phyloP scores from a whole-genome alignment of 768 basidiomycete genomes.

The Boletus rex-veris region DNA sequence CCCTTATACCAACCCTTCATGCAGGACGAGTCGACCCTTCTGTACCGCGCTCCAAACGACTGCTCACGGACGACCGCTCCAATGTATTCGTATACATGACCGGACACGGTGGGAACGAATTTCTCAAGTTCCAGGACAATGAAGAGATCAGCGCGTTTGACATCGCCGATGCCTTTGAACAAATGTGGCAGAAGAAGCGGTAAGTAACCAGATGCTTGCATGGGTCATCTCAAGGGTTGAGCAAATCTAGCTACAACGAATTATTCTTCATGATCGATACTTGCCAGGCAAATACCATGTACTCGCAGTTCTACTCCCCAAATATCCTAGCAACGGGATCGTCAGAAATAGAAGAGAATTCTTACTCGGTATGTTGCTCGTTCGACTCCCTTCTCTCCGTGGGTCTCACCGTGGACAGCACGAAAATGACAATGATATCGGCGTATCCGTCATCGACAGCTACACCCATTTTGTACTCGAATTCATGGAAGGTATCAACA shows the following conservation, averaged over 20 bases:
- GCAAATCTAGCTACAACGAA: constrained; percentile 72
- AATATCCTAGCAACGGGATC: constrained; percentile 92
- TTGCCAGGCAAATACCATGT: constrained; percentile 96
- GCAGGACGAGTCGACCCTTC: constrained; percentile 81
- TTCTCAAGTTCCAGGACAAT: constrained; percentile 98
- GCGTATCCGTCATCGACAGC: constrained; percentile 92
- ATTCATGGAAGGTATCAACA: constrained; percentile 90
- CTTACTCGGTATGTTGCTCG: constrained; percentile 74
- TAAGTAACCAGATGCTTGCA: constrained; percentile 27
- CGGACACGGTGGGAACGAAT: constrained; percentile 97
- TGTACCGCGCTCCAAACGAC: constrained; percentile 86
- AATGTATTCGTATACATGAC: constrained; percentile 99
- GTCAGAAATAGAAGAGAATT: constrained; percentile 79
- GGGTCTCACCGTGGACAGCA: constrained; percentile 48
- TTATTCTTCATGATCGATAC: constrained; percentile 98
- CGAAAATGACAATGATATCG: constrained; percentile 90
- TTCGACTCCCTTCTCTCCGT: background rate
- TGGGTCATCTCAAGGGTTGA: background rate
- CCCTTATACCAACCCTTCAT: background rate
- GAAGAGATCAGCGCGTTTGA: constrained; percentile 97
- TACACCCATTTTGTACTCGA: constrained; percentile 91
- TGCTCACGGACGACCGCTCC: constrained; percentile 84
- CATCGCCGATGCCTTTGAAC: constrained; percentile 96
- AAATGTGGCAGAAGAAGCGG: constrained; percentile 98
- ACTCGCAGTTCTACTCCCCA: constrained; percentile 88